Conservation (phyloP, 352 stramenopile genomes). For the Pythium monospermum region DNA sequence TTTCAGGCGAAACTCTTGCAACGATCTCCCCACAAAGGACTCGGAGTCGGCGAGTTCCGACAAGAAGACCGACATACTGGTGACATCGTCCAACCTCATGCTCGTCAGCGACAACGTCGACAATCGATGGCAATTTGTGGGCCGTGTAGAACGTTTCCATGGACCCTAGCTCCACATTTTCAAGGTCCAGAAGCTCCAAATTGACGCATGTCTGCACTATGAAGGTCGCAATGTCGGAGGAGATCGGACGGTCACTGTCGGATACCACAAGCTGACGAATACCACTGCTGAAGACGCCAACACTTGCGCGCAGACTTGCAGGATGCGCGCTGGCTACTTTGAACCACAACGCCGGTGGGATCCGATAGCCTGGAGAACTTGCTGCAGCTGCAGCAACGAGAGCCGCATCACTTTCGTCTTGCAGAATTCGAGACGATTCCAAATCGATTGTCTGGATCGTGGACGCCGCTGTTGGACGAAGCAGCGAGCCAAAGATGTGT, state of each 20-base stretch:
- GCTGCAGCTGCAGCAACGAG: neutral
- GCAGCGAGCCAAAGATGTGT: neutral
- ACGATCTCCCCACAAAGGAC: neutral
- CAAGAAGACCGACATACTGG: constrained; percentile 7
- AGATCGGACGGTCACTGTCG: neutral
- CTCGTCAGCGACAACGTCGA: constrained; percentile 11
- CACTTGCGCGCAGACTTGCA: neutral
- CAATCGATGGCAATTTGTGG: neutral
- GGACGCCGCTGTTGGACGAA: neutral
- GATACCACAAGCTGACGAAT: constrained; percentile 6
- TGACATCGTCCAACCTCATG: neutral
- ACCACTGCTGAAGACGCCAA: neutral
- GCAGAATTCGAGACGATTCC: neutral
- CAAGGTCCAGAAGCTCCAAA: constrained; percentile 12
- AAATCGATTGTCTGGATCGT: neutral
- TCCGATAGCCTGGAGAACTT: neutral
- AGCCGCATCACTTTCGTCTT: neutral
- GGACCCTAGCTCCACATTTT: constrained; percentile 10
- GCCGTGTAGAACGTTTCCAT: constrained; percentile 2
- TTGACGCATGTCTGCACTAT: constrained; percentile 6
- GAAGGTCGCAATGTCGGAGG: neutral
- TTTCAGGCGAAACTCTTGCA: constrained; percentile 6
- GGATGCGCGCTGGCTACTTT: neutral
- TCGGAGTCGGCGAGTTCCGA: neutral
- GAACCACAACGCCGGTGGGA: constrained; percentile 1